Conservation (phyloP, 176 grass and related monocot species). For the Metroxylon sagu region DNA sequence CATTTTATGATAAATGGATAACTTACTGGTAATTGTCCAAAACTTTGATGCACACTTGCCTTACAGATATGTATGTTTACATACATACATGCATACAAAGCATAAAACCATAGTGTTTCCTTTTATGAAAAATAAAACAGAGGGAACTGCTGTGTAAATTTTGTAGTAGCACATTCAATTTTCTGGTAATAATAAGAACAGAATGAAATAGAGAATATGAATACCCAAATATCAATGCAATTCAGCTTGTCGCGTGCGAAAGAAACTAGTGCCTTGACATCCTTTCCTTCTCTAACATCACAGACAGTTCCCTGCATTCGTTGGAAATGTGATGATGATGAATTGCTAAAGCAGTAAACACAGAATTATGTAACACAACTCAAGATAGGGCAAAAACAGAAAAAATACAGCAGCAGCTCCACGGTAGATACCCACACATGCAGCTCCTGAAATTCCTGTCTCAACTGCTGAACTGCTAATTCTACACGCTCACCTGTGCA, state of each 20-base stretch:
- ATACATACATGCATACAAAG: too few species aligned
- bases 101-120: too few species aligned
- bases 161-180: too few species aligned
- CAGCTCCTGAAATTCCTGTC: slow-evolving; percentile 74
- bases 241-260: slow-evolving; percentile 57
- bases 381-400: background rate
- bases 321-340: slow-evolving; percentile 2
- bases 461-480: slow-evolving; percentile 46
- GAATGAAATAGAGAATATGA: background rate
- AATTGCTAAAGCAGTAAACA: too few species aligned
- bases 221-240: slow-evolving; percentile 96
- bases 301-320: slow-evolving; percentile 62
- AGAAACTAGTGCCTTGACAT: slow-evolving; percentile 77
- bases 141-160: too few species aligned
- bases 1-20: too few species aligned
- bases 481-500: slow-evolving; percentile 77
- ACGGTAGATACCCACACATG: slow-evolving; percentile 93
- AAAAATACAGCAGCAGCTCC: slow-evolving; percentile 23
- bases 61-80: too few species aligned
- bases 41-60: too few species aligned
- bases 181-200: background rate
- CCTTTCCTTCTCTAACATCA: slow-evolving; percentile 88
- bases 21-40: too few species aligned
- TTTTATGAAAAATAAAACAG: too few species aligned
- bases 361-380: background rate